These are phyloP conservation scores for Vararia minispora DNA, from an alignment of 768 basidiomycete species.

Conservation along the genomic window DNA sequence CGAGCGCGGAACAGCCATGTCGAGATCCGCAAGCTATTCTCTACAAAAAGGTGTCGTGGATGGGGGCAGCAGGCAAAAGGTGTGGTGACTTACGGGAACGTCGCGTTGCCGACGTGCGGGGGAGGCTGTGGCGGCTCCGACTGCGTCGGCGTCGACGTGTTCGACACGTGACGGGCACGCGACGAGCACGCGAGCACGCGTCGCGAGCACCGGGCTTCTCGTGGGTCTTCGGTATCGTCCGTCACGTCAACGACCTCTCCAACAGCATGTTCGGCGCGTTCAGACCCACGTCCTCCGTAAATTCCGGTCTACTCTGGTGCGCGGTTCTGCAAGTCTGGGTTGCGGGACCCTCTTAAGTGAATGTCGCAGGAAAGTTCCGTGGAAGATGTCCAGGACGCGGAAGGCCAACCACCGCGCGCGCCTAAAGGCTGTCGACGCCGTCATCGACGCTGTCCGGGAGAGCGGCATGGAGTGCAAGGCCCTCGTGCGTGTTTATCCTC, in stretches of 20 bases:
- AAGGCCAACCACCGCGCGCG: constrained; percentile 87
- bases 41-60: neutral
- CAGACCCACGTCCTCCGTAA: constrained; percentile 51
- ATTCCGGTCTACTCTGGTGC: constrained; percentile 81
- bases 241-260: too few species aligned
- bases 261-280: constrained; percentile 96
- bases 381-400: constrained; percentile 82
- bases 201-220: too few species aligned
- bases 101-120: too few species aligned
- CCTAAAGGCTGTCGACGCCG: constrained; percentile 86
- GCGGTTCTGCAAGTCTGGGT: constrained; percentile 8
- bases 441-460: constrained; percentile 77
- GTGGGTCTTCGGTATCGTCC: too few species aligned
- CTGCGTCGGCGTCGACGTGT: too few species aligned
- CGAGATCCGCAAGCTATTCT: neutral
- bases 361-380: constrained; percentile 76
- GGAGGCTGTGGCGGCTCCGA: too few species aligned
- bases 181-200: too few species aligned
- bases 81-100: too few species aligned
- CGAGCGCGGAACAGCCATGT: constrained; percentile 21
- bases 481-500: constrained; percentile 42
- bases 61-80: too few species aligned
- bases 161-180: too few species aligned
- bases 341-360: constrained; percentile 3
- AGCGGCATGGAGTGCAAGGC: constrained; percentile 73